Evolutionary conservation across 805 yeast species (phyloP), one percentile per base, ranked within the genome.

Genomic region (Schwanniomyces occidentalis): DNA sequence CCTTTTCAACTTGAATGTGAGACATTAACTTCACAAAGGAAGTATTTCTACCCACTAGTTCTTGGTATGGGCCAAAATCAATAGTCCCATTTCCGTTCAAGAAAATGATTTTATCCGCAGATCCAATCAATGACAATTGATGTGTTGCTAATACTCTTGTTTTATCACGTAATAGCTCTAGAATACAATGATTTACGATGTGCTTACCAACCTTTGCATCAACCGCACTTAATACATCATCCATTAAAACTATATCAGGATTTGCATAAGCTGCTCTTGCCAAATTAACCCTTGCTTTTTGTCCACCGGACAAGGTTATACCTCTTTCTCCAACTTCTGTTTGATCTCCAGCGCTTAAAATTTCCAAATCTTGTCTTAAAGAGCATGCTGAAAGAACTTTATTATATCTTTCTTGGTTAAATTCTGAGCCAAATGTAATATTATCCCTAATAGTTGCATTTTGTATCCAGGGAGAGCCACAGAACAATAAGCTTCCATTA

Each of bases 281-380:
- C 39, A 85, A 61, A 49, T 78, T 77, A 34, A 85, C 72, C 53
- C 95, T 73, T 0, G 93, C 90, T 62, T 85, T 85, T 54, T 85
- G 95, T 30, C 95, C 95, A 35, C 95, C 95, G n/a, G 90, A 82
- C 23, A 85, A 60, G 0, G 90, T 84, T 34, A 85, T 78, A 48
- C 95, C 95, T 55, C 87, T 72, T 54, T 85, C 95, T 39, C 95
- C 95, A 45, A 85, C 83, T 52, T 82, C 85, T 0, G 93, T 84
- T 35, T 56, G 48, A 46, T 85, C 95, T 18, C 90, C 90, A 22
- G 80, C 85, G 4, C 84, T 81, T 17, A 86, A 58, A 24, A 75
- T 69, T 2, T 73, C 71, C 42, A 85, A 66, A 57, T 85, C 95
- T 25, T 73, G 73, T 19, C 61, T 64, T 37, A 85, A 58, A 0